Conservation (phyloP, 768 basidiomycete species). For the Panellus pusillus region DNA sequence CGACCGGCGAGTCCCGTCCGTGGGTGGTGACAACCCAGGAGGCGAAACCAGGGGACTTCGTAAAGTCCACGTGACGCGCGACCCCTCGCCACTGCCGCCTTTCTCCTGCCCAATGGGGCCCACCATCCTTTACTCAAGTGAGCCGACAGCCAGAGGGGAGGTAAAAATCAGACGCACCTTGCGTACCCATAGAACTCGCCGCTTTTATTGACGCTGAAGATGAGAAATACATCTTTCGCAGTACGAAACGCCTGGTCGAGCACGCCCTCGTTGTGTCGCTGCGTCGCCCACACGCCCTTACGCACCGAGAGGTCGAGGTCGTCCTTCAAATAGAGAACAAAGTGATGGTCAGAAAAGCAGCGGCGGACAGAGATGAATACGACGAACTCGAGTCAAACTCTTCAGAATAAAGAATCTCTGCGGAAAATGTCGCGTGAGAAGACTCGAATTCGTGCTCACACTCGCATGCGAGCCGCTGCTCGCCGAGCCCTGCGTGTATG, state of each 20-base stretch:
- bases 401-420: conserved; percentile 92
- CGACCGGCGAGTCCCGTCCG: not conserved
- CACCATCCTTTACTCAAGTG: conserved; percentile 55
- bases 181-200: conserved; percentile 96
- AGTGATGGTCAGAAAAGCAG: not conserved
- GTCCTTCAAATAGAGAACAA: conserved; percentile 41
- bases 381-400: conserved; percentile 71
- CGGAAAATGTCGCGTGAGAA: conserved; percentile 76
- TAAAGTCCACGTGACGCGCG: conserved; percentile 56
- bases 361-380: not conserved
- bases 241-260: conserved; percentile 94
- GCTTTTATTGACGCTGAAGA: conserved; percentile 92
- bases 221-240: conserved; percentile 80
- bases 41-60: conserved; percentile 20
- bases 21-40: not conserved
- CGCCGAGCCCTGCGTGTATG: conserved; percentile 41
- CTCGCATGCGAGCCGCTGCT: conserved; percentile 75
- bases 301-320: conserved; percentile 81
- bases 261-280: conserved; percentile 88
- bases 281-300: conserved; percentile 87
- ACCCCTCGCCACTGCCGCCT: conserved; percentile 22
- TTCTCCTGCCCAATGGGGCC: conserved; percentile 59
- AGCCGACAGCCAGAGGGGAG: not conserved
- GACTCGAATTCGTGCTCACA: conserved; percentile 67
- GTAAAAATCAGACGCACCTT: conserved; percentile 43